Evolutionary conservation across 2,329 filamentous ascomycete genomes (phyloP).

Genomic region (Cadophora sp.): DNA sequence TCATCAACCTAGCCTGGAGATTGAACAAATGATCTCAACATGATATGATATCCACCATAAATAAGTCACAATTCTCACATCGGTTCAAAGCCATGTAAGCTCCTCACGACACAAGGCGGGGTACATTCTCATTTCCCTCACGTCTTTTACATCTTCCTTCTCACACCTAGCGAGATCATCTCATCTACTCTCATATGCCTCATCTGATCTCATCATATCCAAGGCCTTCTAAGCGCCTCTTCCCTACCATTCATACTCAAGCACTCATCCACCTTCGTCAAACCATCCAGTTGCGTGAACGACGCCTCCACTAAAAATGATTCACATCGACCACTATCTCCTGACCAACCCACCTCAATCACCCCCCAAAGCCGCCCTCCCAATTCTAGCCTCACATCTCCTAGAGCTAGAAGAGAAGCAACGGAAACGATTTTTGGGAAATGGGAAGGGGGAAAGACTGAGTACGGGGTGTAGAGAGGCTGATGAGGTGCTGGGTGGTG

Average conservation of each 20-base stretch:
- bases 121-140: background rate
- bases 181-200: background rate
- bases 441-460: slow-evolving; percentile 28
- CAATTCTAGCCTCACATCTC: slow-evolving; percentile 39
- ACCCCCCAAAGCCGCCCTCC: slow-evolving; percentile 28
- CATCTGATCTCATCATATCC: background rate
- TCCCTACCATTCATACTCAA: slow-evolving; percentile 38
- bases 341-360: slow-evolving; percentile 37
- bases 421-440: slow-evolving; percentile 26
- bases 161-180: background rate
- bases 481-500: slow-evolving; percentile 40
- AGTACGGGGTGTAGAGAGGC: slow-evolving; percentile 38
- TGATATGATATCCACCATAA: background rate
- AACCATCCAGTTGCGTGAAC: background rate
- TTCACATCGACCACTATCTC: slow-evolving; percentile 25
- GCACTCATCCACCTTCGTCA: background rate
- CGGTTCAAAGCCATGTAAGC: background rate
- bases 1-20: background rate
- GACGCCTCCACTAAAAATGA: slow-evolving; percentile 26
- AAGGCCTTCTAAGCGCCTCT: background rate
- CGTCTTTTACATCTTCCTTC: background rate
- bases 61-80: background rate
- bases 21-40: slow-evolving; percentile 3
- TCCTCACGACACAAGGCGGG: background rate
- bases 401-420: slow-evolving; percentile 38